phyloP scores from a whole-genome alignment of 805 yeast species.

The Lachancea lanzarotensis region DNA sequence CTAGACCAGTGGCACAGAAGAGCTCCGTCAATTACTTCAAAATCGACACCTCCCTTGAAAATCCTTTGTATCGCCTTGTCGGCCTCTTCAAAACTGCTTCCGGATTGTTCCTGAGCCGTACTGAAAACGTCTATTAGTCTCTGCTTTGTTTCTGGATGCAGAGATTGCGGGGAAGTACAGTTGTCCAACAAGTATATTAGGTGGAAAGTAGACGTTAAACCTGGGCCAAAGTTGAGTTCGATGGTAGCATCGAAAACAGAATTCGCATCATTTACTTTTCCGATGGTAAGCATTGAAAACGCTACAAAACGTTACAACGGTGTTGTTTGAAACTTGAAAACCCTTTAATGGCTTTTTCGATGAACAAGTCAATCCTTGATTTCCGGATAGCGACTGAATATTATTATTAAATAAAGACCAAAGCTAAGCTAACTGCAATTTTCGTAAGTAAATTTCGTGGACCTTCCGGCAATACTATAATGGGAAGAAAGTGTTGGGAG shows the following conservation, averaged over 20 bases:
- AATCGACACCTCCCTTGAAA: not conserved
- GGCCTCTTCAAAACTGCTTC: constrained; percentile 3
- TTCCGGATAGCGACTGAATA: too few relatives aligned
- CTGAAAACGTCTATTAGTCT: constrained; percentile 50
- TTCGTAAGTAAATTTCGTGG: too few relatives aligned
- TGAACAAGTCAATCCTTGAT: too few relatives aligned
- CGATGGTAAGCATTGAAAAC: not conserved
- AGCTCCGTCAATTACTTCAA: not conserved
- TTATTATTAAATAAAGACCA: too few relatives aligned
- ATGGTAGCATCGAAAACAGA: constrained; percentile 1
- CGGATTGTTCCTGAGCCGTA: not conserved
- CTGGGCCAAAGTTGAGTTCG: not conserved
- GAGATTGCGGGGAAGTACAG: constrained; percentile 6
- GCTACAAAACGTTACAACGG: not conserved
- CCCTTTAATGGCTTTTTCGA: too few relatives aligned
- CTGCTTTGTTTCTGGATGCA: constrained; percentile 42
- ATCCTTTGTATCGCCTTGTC: not conserved
- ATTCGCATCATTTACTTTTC: not conserved
- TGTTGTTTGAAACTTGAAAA: too few relatives aligned
- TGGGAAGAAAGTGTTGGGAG: too few relatives aligned
- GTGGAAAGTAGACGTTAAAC: constrained; percentile 3
- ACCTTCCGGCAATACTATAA: too few relatives aligned
- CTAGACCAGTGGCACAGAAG: constrained; percentile 8
- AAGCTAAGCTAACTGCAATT: too few relatives aligned
- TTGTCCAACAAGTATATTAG: constrained; percentile 10